A percentile compares a stretch with the other conserved stretches of the same genome.
Evolutionary conservation across 805 yeast genomes (phyloP).

Genomic region (Pichia gijzeniarum): DNA sequence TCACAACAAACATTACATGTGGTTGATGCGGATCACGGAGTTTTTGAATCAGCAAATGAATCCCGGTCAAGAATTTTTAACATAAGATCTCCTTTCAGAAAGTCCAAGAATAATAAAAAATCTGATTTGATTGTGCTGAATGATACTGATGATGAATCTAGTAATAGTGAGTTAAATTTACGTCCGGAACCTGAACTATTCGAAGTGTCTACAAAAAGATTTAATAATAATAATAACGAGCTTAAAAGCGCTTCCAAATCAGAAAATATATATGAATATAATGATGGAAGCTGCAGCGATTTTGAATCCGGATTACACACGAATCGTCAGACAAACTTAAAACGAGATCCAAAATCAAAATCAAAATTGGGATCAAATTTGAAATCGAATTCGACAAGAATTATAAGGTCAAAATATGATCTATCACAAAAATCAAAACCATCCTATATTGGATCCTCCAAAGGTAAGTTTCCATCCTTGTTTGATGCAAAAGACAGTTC

Average conservation of each 20-base stretch:
- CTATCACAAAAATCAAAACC: neutral
- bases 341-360: too few relatives aligned
- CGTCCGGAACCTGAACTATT: constrained; percentile 11
- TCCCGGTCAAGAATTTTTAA: neutral
- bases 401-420: neutral
- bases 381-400: too few relatives aligned
- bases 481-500: too few relatives aligned
- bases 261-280: neutral
- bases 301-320: too few relatives aligned
- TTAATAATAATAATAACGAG: neutral
- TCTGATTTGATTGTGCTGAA: neutral
- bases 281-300: neutral
- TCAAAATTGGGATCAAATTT: too few relatives aligned
- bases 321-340: too few relatives aligned
- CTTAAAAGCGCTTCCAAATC: neutral
- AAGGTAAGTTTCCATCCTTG: neutral
- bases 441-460: neutral
- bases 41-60: constrained; percentile 11
- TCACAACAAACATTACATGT: constrained; percentile 7
- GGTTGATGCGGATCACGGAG: constrained; percentile 13
- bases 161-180: neutral
- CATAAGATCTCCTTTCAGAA: constrained; percentile 1
- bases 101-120: neutral
- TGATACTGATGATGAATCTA: neutral
- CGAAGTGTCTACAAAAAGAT: neutral